Evolutionary conservation across 2,329 filamentous ascomycete genomes (phyloP).

Genomic region (Zymoseptoria pseudotritici): DNA sequence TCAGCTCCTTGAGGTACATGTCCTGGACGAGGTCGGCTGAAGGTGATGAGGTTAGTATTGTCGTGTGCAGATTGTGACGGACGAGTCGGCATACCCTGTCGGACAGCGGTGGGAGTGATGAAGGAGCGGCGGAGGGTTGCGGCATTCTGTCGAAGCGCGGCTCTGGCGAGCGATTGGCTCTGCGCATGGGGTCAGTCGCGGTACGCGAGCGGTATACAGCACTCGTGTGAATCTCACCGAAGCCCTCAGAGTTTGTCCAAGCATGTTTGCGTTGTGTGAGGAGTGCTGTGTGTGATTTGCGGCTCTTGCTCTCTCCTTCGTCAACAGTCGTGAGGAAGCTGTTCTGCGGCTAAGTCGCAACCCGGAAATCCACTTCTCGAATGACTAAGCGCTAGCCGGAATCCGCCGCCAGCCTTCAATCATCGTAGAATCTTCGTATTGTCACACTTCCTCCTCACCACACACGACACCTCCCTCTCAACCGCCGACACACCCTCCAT

Average conservation of each 20-base stretch:
- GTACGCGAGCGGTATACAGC: too few species aligned
- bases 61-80: slow-evolving; percentile 8
- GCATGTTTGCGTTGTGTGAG: slow-evolving; percentile 39
- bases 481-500: slow-evolving; percentile 13
- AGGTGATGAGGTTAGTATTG: slow-evolving; percentile 6
- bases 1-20: slow-evolving; percentile 92
- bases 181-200: slow-evolving; percentile 29
- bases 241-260: slow-evolving; percentile 55
- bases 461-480: slow-evolving; percentile 12
- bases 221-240: too few species aligned
- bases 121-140: slow-evolving; percentile 54
- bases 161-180: slow-evolving; percentile 56
- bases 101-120: slow-evolving; percentile 53
- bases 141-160: slow-evolving; percentile 50
- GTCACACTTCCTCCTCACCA: slow-evolving; percentile 2
- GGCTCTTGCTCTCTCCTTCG: not conserved
- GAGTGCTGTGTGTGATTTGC: not conserved
- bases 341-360: not conserved
- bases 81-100: slow-evolving; percentile 47
- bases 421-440: not conserved
- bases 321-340: not conserved
- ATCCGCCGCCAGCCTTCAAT: not conserved
- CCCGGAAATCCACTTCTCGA: too few species aligned
- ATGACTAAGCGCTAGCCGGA: too few species aligned
- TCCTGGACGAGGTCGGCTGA: slow-evolving; percentile 95